phyloP scores from a whole-genome alignment of 139 green algal genomes.

The Ettlia oleoabundans region DNA sequence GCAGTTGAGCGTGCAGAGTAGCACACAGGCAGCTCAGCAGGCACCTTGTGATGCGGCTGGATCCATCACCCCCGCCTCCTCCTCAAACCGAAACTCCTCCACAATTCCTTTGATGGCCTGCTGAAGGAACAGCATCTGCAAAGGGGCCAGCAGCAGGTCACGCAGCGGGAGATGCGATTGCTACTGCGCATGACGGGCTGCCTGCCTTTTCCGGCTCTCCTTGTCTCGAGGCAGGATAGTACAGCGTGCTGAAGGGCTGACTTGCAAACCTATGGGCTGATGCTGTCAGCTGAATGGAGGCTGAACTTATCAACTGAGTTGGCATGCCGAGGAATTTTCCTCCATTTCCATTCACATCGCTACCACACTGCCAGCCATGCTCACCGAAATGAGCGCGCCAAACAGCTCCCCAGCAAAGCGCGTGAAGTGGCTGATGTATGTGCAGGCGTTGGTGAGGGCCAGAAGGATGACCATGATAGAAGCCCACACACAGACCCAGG shows the following conservation, averaged over 20 bases:
- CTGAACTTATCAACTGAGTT: no score
- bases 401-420: slow-evolving; percentile 89
- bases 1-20: no score
- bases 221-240: no score
- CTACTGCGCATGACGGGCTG: neutral
- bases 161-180: neutral
- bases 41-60: no score
- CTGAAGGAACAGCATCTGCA: slow-evolving; percentile 85
- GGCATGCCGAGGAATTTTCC: no score
- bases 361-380: neutral
- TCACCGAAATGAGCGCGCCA: slow-evolving; percentile 82
- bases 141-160: neutral
- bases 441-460: slow-evolving; percentile 58
- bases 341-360: neutral
- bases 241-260: no score
- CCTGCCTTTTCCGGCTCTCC: neutral
- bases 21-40: no score
- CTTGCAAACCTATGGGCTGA: no score
- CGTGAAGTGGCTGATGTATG: slow-evolving; percentile 72
- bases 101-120: slow-evolving; percentile 73
- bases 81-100: slow-evolving; percentile 55
- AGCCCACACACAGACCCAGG: slow-evolving; percentile 82
- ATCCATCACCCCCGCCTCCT: slow-evolving; percentile 2
- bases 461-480: slow-evolving; percentile 70
- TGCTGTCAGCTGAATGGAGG: no score